Percentiles rank a stretch among this genome's conserved stretches.
Evolutionary conservation across 1,284 basidiomycete species (phyloP).

Genomic region (Ceratobasidium theobromae): DNA sequence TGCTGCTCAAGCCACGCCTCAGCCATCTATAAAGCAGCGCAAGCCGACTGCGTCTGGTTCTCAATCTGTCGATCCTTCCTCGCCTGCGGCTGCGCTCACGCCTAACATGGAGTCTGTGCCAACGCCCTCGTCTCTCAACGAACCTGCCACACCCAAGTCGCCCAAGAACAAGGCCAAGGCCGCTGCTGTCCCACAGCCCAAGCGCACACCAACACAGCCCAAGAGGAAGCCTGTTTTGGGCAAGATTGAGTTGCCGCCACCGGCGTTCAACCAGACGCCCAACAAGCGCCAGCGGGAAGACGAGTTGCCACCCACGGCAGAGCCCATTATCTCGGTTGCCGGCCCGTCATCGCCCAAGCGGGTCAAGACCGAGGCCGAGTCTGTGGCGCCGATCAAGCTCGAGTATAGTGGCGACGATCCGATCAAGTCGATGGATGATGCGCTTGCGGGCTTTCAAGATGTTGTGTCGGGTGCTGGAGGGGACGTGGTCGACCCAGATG

Average conservation of each 20-base stretch:
- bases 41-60: conserved; percentile 16
- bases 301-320: neutral
- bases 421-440: conserved; percentile 22
- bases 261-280: neutral
- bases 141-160: conserved; percentile 30
- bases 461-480: conserved; percentile 1
- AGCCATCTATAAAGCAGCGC: conserved; percentile 7
- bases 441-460: neutral
- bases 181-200: neutral
- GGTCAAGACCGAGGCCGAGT: conserved; percentile 25
- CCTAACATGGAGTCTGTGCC: conserved; percentile 27
- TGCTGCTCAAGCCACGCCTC: neutral
- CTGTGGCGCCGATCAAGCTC: conserved; percentile 13
- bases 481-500: conserved; percentile 7
- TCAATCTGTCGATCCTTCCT: conserved; percentile 16
- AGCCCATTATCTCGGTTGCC: conserved; percentile 8
- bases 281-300: conserved; percentile 29
- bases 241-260: conserved; percentile 20
- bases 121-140: conserved; percentile 17
- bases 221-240: conserved; percentile 7
- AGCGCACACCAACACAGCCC: conserved; percentile 13
- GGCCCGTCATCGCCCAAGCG: conserved; percentile 29
- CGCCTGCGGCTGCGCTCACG: conserved; percentile 20
- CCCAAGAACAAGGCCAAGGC: conserved; percentile 2
- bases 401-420: conserved; percentile 15